A percentile compares a stretch with the other conserved stretches of the same genome.
Conservation (phyloP, 805 yeast genomes). For the Saccharomycopsis sp. region DNA sequence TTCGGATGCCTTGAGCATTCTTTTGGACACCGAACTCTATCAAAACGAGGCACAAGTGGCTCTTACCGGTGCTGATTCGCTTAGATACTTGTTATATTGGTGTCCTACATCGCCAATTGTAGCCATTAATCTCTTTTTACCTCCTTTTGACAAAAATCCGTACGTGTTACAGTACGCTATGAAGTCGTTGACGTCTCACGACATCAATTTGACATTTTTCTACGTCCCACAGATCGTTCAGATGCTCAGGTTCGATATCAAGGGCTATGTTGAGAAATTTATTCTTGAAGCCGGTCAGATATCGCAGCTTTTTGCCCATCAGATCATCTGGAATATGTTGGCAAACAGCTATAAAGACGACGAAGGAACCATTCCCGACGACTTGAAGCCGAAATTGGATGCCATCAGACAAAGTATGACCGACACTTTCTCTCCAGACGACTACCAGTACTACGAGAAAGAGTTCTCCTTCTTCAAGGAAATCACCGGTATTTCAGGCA, state of each 20-base stretch:
- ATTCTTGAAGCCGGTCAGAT: constrained; percentile 89
- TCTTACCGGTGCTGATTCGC: constrained; percentile 31
- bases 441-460: constrained; percentile 60
- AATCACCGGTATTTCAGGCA: constrained; percentile 91
- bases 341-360: constrained; percentile 92
- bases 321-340: constrained; percentile 94
- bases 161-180: constrained; percentile 77
- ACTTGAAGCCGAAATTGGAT: constrained; percentile 77
- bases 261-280: constrained; percentile 83
- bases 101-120: constrained; percentile 72
- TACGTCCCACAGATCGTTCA: constrained; percentile 98
- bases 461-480: constrained; percentile 88
- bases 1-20: constrained; percentile 54
- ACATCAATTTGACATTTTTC: constrained; percentile 82
- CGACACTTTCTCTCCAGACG: constrained; percentile 50
- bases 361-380: constrained; percentile 73
- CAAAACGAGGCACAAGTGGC: constrained; percentile 27
- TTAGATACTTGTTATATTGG: constrained; percentile 50
- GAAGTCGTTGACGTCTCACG: constrained; percentile 83
- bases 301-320: constrained; percentile 90
- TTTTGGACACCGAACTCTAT: constrained; percentile 29
- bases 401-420: constrained; percentile 61
- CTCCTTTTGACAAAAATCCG: constrained; percentile 61
- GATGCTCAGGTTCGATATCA: constrained; percentile 69
- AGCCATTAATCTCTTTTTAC: constrained; percentile 76